Percentiles rank a stretch among this genome's conserved stretches.
phyloP scores from a whole-genome alignment of 1,284 basidiomycete species.

The Anthracocystis panici-leucophaei region DNA sequence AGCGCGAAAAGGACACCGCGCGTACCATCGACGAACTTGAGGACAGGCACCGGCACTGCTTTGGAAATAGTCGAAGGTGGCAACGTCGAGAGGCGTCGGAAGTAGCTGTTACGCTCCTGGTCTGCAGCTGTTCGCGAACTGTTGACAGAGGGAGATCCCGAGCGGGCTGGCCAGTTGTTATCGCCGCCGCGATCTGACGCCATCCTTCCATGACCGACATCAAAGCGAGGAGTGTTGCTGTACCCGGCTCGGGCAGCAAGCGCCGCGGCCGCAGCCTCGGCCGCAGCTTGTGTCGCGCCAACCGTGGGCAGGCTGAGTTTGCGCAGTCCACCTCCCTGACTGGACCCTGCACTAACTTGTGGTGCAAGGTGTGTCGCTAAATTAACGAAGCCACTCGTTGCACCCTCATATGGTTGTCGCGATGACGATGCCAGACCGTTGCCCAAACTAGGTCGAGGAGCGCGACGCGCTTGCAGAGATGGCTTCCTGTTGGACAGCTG shows the following conservation, averaged over 20 bases:
- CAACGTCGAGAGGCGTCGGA: constrained; percentile 83
- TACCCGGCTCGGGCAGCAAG: constrained; percentile 45
- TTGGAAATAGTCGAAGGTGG: constrained; percentile 78
- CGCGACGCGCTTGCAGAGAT: constrained; percentile 26
- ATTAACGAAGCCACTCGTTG: not conserved
- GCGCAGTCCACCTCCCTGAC: constrained; percentile 53
- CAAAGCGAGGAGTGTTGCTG: constrained; percentile 36
- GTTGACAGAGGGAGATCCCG: constrained; percentile 57
- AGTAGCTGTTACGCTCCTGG: constrained; percentile 84
- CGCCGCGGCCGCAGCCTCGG: constrained; percentile 59
- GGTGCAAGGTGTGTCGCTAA: constrained; percentile 2
- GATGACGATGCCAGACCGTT: constrained; percentile 8
- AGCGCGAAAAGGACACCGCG: constrained; percentile 92
- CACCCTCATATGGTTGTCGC: constrained; percentile 16
- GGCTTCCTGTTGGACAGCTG: constrained; percentile 13
- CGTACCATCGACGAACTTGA: constrained; percentile 84
- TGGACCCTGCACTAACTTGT: not conserved
- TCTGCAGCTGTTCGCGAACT: constrained; percentile 75
- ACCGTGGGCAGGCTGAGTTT: constrained; percentile 60
- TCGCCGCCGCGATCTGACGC: constrained; percentile 33
- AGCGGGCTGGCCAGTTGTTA: constrained; percentile 32
- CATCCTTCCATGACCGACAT: constrained; percentile 41
- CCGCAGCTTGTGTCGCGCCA: constrained; percentile 60
- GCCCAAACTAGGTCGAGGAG: constrained; percentile 21
- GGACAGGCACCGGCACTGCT: constrained; percentile 80